Conservation (phyloP, 163 green algal genomes). For the Prototheca cutis region DNA sequence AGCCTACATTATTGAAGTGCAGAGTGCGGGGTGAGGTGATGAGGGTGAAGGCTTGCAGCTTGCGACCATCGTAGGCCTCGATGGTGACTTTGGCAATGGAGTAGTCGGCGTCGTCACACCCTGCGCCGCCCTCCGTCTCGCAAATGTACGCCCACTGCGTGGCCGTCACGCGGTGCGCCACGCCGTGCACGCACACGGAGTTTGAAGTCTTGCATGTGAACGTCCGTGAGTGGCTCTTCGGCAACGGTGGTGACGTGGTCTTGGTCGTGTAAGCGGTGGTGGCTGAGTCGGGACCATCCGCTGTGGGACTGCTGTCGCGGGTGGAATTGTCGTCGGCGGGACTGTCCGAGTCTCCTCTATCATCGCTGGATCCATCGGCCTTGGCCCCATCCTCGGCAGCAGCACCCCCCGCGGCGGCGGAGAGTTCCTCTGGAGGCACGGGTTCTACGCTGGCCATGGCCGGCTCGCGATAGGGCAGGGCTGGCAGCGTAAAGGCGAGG, state of each 20-base stretch:
- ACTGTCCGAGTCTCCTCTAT: too few species aligned
- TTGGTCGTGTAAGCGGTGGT: too few species aligned
- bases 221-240: too few species aligned
- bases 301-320: too few species aligned
- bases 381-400: neutral
- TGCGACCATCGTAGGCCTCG: conserved; percentile 12
- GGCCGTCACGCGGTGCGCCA: conserved; percentile 22
- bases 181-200: conserved; percentile 23
- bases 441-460: conserved; percentile 28
- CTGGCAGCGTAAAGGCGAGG: conserved; percentile 25
- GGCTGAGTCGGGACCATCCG: too few species aligned
- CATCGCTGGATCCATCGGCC: too few species aligned
- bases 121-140: conserved; percentile 28
- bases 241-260: too few species aligned
- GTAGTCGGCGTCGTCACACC: conserved; percentile 1
- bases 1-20: neutral
- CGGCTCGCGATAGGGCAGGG: conserved; percentile 32
- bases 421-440: neutral
- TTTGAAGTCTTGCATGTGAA: too few species aligned
- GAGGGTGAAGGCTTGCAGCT: conserved; percentile 1
- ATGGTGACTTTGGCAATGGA: neutral
- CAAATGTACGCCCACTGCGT: conserved; percentile 25
- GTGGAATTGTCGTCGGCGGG: too few species aligned
- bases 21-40: neutral
- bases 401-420: neutral